Evolutionary conservation across 495 filamentous ascomycete genomes (phyloP), one percentile per base, ranked within the genome.

Genomic region (Chaetomium cochliodes): DNA sequence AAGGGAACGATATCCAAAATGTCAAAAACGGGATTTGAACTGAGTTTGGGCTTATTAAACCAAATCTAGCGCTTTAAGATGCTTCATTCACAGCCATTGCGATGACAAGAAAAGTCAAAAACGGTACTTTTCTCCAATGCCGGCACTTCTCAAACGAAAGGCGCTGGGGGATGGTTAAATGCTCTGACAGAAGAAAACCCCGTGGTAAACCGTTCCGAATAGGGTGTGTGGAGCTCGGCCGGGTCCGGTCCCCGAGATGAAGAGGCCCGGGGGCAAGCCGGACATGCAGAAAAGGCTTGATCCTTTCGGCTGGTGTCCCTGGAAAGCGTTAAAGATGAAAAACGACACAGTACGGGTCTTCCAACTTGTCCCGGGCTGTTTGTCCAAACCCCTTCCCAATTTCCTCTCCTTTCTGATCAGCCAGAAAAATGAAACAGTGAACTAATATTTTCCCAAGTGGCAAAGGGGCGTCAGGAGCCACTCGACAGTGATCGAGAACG

Each of bases 161-260:
- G 41, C 22, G 15, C 7, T 8, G 11, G 3, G 3, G 18, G n/a
- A 6, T 18, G n/a, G 37, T 33, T 51, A 60, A 60, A 39, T 59
- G 18, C 28, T 52, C 30, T 8, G 20, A 37, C 30, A 20, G 41
- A 37, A n/a, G 33, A 37, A 16, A 16, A 18, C 59, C n/a, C 28
- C 5, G 22, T n/a, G 20, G 26, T 11, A 37, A 49, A 52, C 33
- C 22, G 5, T 13, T 20, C 49, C 47, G 47, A 51, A 16, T 28
- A 51, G 20, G 47, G 58, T 25, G 58, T 49, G 59, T 52, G 59
- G 59, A 42, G 47, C 22, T 37, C 46, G 59, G 49, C 59, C 49
- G 59, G 59, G 46, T 51, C 47, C 58, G 58, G 41, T 53, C 22
- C 33, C 59, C 42, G 25, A 18, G 57, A 20, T 26, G 57, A 50